phyloP scores from a whole-genome alignment of 2,329 filamentous ascomycete genomes.

The Verticillium nonalfalfae region DNA sequence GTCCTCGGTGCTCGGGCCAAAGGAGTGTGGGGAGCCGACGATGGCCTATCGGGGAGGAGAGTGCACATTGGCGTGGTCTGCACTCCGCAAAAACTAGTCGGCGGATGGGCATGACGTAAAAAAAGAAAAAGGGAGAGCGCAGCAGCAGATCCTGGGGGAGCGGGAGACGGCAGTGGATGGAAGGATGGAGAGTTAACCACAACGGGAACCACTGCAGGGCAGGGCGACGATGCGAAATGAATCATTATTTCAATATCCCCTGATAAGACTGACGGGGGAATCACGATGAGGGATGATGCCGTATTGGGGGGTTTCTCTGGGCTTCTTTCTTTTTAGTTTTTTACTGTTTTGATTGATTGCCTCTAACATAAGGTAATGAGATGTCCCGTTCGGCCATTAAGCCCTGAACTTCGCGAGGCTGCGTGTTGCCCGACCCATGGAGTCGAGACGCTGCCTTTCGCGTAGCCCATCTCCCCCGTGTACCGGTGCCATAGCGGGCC shows the following conservation, averaged over 20 bases:
- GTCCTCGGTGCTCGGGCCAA: neutral
- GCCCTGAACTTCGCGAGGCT: neutral
- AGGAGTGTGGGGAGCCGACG: neutral
- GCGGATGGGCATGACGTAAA: neutral
- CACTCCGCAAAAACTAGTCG: neutral
- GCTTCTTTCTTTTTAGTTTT: neutral
- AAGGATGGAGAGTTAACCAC: neutral
- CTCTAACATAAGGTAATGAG: neutral
- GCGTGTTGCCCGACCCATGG: neutral
- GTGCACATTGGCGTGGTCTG: neutral
- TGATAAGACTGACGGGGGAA: too few species aligned
- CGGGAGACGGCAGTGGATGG: neutral
- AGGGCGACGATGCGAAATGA: too few species aligned
- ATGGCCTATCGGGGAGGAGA: neutral
- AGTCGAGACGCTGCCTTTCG: neutral
- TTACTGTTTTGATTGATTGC: neutral
- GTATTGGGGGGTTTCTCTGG: too few species aligned
- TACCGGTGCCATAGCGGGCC: neutral
- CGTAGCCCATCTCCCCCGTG: neutral
- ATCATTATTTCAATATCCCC: too few species aligned
- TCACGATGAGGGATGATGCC: too few species aligned
- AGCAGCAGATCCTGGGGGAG: neutral
- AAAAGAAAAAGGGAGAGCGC: neutral
- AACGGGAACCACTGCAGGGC: too few species aligned
- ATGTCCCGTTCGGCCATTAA: neutral